Evolutionary conservation across 2,329 filamentous ascomycete species (phyloP), one percentile per base, ranked within the genome.

Genomic region (Elsinoe australis): DNA sequence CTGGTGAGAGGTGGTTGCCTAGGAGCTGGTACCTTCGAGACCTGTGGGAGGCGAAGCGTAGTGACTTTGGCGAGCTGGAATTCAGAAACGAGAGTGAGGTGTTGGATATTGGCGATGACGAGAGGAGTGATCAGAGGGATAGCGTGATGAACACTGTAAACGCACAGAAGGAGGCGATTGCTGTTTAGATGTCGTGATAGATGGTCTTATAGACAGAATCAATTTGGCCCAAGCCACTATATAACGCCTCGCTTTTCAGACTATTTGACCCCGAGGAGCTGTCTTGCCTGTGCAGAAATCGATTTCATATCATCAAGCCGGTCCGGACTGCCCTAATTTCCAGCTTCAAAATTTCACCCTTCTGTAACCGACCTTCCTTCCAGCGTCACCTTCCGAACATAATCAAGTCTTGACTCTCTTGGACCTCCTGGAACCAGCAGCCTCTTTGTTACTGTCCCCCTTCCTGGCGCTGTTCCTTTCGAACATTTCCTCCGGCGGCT

Each of bases 401-500:
- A 14, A 24, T 48, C 34, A 48, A 38, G 45, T 29, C 24, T 38
- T 48, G 21, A 31, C 33, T 24, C 45, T 48, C 34, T 48, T 48
- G 4, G 45, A 39, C 21, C 33, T 28, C 33, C 45, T 38, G n/a
- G n/a, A n/a, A 2, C 10, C 32, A 3, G 28, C 18, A 4, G 18
- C 17, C 34, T 47, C 19, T 14, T 35, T 26, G 14, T 24, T 26
- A 17, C 7, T 26, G 4, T 22, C 18, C 7, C 34, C 49, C 56
- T 59, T 61, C 50, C 62, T 63, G 55, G 65, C 65, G 14, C 66
- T 58, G 39, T 65, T 67, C 58, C 62, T 67, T 50, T 67, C 67
- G 57, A 81, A 81, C 10, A 74, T 73, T 52, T 85, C 82, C 56
- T 87, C 82, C 1, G 77, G 71, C 19, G 76, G 77, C 59, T 79